Base-by-base conservation (phyloP, 495 filamentous ascomycete species). In the Lentithecium fluviatile region DNA sequence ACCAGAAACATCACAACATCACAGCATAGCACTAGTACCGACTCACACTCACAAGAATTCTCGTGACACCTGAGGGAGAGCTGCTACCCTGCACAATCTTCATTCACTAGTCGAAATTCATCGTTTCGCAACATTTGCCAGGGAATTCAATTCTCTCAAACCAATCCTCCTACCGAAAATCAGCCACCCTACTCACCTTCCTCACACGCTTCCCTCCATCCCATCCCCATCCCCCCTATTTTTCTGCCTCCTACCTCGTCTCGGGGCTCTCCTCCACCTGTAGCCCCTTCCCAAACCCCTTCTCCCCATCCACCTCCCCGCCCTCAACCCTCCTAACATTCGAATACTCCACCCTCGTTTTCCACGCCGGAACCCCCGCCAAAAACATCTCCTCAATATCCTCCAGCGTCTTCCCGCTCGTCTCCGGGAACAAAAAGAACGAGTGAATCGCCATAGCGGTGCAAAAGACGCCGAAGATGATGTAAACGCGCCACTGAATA, bases 401-500 rank as follows among this genome's bases (percentile, higher is more conserved):
- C 63, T 69, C 67, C 1, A 69, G 64, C 19, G 64, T 69, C 67
- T 69, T 69, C 11, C 64, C 64, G 1, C 26, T 20, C 4, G 67
- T 69, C 58, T 69, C 67, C 6, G 63, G 67, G 64, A 62, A 69
- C 48, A 47, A 29, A 50, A 69, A 60, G 52, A 69, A 69, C 11
- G 34, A 45, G 45, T 69, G 67, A 36, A 64, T 52, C 0, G 59
- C 42, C 64, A 62, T 67, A 19, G 47, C 53, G 26, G 49, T 52
- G 40, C 63, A 67, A 54, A 69, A 69, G 12, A 67, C 64, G 36
- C 64, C 67, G 52, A 69, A 69, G 50, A 69, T 60, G 26, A 67
- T 54, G 37, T 67, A 69, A 36, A 58, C 62, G 25, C 81, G 79
- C 88, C 88, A 92, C 55, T 80, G 74, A 64, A 91, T 90, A 64